These are phyloP conservation scores for Tilletia caries DNA, from an alignment of 1,284 basidiomycete genomes.

Conservation along the genomic window DNA sequence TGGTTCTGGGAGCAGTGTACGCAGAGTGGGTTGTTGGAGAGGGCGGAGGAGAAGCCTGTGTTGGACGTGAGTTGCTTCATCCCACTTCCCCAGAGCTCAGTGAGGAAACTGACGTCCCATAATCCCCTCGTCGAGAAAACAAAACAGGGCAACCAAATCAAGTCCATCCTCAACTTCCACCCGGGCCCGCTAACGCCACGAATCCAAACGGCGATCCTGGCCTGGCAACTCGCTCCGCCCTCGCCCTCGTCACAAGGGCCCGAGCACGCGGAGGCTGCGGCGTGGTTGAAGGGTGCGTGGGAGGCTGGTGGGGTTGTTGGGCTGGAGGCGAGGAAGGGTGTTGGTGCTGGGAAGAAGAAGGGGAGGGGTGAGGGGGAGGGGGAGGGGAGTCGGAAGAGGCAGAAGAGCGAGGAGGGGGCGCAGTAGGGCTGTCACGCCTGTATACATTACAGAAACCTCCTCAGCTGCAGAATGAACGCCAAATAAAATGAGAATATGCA, in stretches of 20 bases:
- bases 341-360: constrained; percentile 24
- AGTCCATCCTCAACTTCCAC: constrained; percentile 27
- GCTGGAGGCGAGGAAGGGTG: constrained; percentile 17
- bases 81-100: neutral
- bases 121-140: neutral
- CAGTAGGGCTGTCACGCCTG: too few species aligned
- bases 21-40: constrained; percentile 21
- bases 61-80: constrained; percentile 24
- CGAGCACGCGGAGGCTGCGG: constrained; percentile 19
- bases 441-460: too few species aligned
- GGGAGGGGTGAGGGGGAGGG: neutral
- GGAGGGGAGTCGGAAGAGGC: constrained; percentile 24
- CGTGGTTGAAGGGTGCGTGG: constrained; percentile 39
- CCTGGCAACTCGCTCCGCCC: constrained; percentile 37
- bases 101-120: neutral
- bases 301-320: constrained; percentile 38
- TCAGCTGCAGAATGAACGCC: too few species aligned
- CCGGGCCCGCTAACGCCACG: constrained; percentile 29
- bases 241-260: too few species aligned
- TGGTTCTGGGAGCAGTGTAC: constrained; percentile 31
- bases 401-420: constrained; percentile 32
- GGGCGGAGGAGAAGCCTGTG: constrained; percentile 30
- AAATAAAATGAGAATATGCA: too few species aligned
- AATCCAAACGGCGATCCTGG: constrained; percentile 37
- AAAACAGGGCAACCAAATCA: constrained; percentile 34